Evolutionary conservation across 1,284 basidiomycete genomes (phyloP), one percentile per base, ranked within the genome.

Genomic region (Ceratobasidium sp.): DNA sequence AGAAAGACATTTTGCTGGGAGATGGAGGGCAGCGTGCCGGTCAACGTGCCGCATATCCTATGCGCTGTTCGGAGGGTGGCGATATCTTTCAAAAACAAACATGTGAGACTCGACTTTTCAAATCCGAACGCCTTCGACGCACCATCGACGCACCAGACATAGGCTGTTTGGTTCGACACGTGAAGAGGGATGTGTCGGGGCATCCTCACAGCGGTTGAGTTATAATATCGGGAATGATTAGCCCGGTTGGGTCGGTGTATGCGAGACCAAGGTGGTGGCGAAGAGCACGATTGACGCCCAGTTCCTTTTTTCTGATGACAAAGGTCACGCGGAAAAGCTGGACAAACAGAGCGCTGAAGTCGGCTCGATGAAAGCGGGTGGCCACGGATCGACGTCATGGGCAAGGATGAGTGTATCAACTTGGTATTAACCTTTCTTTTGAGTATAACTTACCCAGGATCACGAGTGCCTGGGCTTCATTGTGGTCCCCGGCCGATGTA

Each of bases 1-100:
- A 99, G 86, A 81, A 99, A 99, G 0, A 94, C 89, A 83, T 99
- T 99, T 83, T 99, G 98, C 80, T 98, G 97, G 3, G 95, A 91
- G 0, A 98, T 87, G 80, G 96, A 93, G 1, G 98, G 96, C 24
- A 99, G 86, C 0, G 98, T 98, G 0, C 98, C 98, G 0, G 88
- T 88, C 53, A 98, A 83, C 64, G 95, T 85, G 46, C 97, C 96
- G 78, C 92, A 95, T 61, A 98, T 88, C 76, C 88, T 90, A 81
- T 98, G 90, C 76, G 89, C 83, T 43, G 92, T 88, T 59, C 96
- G 92, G 5, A 98, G 82, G 2, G 83, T 86, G 13, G 90, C 89
- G 77, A 95, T 90, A 80, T 94, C 95, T 95, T 39, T 27, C 51
- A 53, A 53, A 27, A 43, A 14, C 13, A 31, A 6, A 62, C 27